Conservation (phyloP, 352 stramenopile genomes). For the Phytophthora cactorum region DNA sequence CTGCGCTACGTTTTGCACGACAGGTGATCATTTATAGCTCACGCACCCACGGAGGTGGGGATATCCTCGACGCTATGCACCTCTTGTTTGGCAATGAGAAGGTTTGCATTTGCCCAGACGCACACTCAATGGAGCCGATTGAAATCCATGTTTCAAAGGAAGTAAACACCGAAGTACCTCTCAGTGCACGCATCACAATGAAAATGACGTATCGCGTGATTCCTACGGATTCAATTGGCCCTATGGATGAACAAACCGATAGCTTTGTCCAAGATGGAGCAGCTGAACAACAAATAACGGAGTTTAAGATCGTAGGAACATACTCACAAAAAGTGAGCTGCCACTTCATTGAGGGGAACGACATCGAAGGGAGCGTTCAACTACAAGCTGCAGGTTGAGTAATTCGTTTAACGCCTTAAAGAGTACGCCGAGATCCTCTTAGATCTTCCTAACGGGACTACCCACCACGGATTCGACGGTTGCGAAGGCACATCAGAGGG, state of each 20-base stretch:
- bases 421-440: constrained; percentile 48
- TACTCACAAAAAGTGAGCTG: constrained; percentile 38
- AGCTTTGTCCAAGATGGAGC: not conserved
- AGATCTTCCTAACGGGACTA: constrained; percentile 28
- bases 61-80: constrained; percentile 73
- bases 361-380: constrained; percentile 39
- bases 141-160: constrained; percentile 37
- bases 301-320: constrained; percentile 40
- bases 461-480: constrained; percentile 30
- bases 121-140: constrained; percentile 48
- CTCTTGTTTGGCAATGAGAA: constrained; percentile 50
- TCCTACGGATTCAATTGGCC: constrained; percentile 24
- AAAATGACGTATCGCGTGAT: constrained; percentile 53
- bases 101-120: constrained; percentile 64
- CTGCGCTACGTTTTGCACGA: constrained; percentile 59
- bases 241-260: constrained; percentile 12
- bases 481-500: constrained; percentile 7
- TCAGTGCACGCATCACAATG: constrained; percentile 45
- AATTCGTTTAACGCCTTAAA: constrained; percentile 24
- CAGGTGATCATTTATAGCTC: constrained; percentile 69
- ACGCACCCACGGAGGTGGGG: constrained; percentile 65
- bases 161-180: not conserved
- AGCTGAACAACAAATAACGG: constrained; percentile 3
- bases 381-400: constrained; percentile 21
- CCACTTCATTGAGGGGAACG: constrained; percentile 29